These are phyloP conservation scores for Solanum ahanhuiri DNA, from an alignment of 257 asterid genomes.

Conservation along the genomic window DNA sequence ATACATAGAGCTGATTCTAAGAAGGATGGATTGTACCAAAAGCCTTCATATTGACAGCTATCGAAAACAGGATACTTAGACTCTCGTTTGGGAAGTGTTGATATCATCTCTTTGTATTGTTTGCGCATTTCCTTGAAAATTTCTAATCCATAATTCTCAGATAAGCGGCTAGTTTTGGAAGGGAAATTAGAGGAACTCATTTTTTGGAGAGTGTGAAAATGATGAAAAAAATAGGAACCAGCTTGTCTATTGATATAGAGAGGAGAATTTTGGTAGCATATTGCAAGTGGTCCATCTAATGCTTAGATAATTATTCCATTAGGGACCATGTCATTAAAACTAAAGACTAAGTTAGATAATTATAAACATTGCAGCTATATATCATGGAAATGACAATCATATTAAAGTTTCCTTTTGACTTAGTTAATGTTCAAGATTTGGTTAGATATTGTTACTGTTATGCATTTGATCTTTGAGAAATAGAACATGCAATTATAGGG, in stretches of 20 bases:
- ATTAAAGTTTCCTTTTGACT: background rate
- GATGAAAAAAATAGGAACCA: background rate
- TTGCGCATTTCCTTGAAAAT: background rate
- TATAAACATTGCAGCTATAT: too few species aligned
- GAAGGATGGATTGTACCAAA: background rate
- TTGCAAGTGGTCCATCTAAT: background rate
- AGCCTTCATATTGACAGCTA: background rate
- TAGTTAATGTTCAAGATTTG: too few species aligned
- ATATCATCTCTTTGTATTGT: background rate
- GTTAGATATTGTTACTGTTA: too few species aligned
- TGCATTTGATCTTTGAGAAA: too few species aligned
- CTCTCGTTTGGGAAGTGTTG: background rate
- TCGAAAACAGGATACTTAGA: fast-evolving
- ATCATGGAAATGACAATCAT: background rate
- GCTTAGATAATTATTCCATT: background rate
- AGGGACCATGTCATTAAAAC: background rate
- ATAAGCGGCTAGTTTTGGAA: background rate
- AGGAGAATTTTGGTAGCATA: background rate
- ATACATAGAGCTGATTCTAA: background rate
- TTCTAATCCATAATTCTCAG: background rate
- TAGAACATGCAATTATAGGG: too few species aligned
- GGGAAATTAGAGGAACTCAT: background rate
- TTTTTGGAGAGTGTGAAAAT: background rate
- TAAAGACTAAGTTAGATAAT: background rate
- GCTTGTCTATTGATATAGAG: background rate